These are phyloP conservation scores for Penicillium sp. DNA, from an alignment of 2,329 filamentous ascomycete species.

Conservation along the genomic window DNA sequence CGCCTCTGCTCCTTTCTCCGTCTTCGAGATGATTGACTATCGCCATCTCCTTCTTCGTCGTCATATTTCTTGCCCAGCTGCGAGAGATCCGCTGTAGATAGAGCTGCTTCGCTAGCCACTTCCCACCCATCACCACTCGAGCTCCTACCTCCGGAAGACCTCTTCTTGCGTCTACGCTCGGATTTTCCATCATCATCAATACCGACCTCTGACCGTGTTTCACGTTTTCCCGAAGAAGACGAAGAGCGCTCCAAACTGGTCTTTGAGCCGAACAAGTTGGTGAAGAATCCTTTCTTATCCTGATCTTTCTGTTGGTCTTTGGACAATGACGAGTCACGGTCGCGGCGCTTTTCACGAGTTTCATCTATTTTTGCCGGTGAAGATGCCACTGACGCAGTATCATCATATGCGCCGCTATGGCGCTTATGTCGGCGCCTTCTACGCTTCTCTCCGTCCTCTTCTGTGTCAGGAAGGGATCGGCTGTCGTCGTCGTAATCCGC, in stretches of 20 bases:
- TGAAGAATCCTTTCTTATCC: slow-evolving; percentile 32
- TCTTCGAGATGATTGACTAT: slow-evolving; percentile 30
- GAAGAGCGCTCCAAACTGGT: slow-evolving; percentile 23
- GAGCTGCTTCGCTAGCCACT: slow-evolving; percentile 40
- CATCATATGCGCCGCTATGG: slow-evolving; percentile 30
- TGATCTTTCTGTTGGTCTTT: slow-evolving; percentile 25
- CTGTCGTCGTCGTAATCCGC: slow-evolving; percentile 18
- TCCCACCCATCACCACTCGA: slow-evolving; percentile 35
- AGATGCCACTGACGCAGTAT: slow-evolving; percentile 32
- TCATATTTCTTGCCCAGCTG: slow-evolving; percentile 45
- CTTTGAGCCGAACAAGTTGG: slow-evolving; percentile 35
- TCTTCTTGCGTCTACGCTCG: slow-evolving; percentile 45
- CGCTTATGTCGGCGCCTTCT: slow-evolving; percentile 25
- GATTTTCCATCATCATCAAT: slow-evolving; percentile 35
- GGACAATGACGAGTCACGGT: slow-evolving; percentile 22
- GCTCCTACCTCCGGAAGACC: slow-evolving; percentile 35
- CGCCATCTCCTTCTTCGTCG: slow-evolving; percentile 37
- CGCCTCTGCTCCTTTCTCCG: slow-evolving; percentile 34
- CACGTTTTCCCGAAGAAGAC: slow-evolving; percentile 29
- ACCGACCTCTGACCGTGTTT: slow-evolving; percentile 34
- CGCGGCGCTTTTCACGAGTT: slow-evolving; percentile 26
- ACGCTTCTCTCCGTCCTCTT: slow-evolving; percentile 20
- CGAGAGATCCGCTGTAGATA: slow-evolving; percentile 46
- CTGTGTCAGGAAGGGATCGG: slow-evolving; percentile 20
- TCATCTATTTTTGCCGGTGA: slow-evolving; percentile 30